Evolutionary conservation across 2,329 filamentous ascomycete species (phyloP).

Genomic region (Epichloe sibirici): DNA sequence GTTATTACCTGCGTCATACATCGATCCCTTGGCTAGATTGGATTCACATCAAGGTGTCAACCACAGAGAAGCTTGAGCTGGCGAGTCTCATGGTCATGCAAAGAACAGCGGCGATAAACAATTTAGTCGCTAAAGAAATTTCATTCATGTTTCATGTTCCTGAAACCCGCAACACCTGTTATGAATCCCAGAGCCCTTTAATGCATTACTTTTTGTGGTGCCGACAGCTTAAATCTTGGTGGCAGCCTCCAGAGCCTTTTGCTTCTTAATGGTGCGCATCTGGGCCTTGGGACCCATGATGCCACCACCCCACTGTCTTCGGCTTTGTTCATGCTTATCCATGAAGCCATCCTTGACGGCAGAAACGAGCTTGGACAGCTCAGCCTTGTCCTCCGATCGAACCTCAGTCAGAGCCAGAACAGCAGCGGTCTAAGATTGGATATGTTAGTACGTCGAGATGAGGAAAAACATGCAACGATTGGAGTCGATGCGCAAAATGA

Average conservation of each 20-base stretch:
- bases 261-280: conserved; percentile 67
- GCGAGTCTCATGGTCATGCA: conserved; percentile 2
- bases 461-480: neutral
- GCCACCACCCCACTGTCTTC: conserved; percentile 96
- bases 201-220: conserved; percentile 24
- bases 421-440: conserved; percentile 63
- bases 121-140: conserved; percentile 23
- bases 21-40: neutral
- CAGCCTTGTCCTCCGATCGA: conserved; percentile 93
- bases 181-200: conserved; percentile 25
- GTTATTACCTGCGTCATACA: too few relatives aligned
- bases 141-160: conserved; percentile 31
- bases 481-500: neutral
- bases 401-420: conserved; percentile 94
- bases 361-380: conserved; percentile 92
- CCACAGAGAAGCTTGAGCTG: neutral
- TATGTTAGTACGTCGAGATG: neutral
- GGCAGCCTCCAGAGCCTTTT: conserved; percentile 84
- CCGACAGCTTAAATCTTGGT: conserved; percentile 79
- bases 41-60: neutral
- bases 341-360: conserved; percentile 97
- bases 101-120: conserved; percentile 8
- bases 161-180: conserved; percentile 27
- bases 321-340: conserved; percentile 85
- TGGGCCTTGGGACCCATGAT: conserved; percentile 97